A percentile compares a stretch with the other conserved stretches of the same genome.
Evolutionary conservation across 1,284 basidiomycete genomes (phyloP).

Genomic region (Cerioporus squamosus): DNA sequence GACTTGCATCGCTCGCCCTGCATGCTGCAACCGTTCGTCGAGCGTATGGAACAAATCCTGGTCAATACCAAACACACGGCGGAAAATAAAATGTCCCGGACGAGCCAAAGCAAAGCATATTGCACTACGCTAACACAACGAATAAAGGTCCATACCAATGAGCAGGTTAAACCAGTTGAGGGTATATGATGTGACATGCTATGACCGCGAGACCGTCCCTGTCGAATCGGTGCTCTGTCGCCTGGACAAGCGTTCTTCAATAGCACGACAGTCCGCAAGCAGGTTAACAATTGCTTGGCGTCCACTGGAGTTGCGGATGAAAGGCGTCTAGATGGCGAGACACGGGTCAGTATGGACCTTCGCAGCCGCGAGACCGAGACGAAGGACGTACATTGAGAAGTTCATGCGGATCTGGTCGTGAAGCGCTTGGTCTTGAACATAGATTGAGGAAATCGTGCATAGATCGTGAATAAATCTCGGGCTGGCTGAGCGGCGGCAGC

Average conservation of each 20-base stretch:
- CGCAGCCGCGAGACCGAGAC: background rate
- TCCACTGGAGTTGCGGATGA: constrained; percentile 70
- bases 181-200: too few species aligned
- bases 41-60: too few species aligned
- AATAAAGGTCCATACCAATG: too few species aligned
- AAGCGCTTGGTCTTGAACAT: constrained; percentile 64
- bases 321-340: constrained; percentile 51
- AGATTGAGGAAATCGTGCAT: constrained; percentile 75
- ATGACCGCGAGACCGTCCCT: constrained; percentile 35
- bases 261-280: constrained; percentile 66
- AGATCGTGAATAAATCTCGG: constrained; percentile 64
- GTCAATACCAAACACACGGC: too few species aligned
- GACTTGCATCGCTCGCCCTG: too few species aligned
- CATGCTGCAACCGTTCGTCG: too few species aligned
- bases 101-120: too few species aligned
- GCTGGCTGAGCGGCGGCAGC: constrained; percentile 65
- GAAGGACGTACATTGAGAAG: constrained; percentile 54
- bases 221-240: constrained; percentile 41
- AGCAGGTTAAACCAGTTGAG: too few species aligned
- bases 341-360: background rate
- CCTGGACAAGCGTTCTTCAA: constrained; percentile 58
- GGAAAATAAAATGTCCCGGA: too few species aligned
- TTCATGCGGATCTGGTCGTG: constrained; percentile 60
- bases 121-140: too few species aligned
- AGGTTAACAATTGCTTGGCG: constrained; percentile 67